phyloP scores from a whole-genome alignment of 1,284 basidiomycete genomes.

The Bondarzewia mesenterica region DNA sequence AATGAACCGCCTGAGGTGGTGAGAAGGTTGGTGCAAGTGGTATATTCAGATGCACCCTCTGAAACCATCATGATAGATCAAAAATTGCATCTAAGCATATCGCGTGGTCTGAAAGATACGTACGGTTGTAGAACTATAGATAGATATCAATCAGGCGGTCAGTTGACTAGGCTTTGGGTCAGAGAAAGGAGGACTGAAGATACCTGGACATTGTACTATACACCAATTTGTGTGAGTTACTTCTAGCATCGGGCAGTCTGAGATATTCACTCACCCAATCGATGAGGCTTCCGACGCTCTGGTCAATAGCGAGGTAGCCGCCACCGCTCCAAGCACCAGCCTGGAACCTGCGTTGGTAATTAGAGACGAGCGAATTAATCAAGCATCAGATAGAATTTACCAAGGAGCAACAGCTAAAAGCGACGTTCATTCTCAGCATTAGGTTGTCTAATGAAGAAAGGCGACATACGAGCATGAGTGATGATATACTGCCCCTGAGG shows the following conservation, averaged over 20 bases:
- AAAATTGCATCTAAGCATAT: slow-evolving; percentile 2
- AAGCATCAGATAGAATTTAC: slow-evolving; percentile 14
- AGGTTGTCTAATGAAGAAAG: neutral
- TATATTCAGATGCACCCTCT: slow-evolving; percentile 53
- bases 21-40: slow-evolving; percentile 46
- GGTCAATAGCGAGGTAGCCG: slow-evolving; percentile 50
- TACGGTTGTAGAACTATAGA: slow-evolving; percentile 58
- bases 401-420: slow-evolving; percentile 41
- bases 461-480: slow-evolving; percentile 28
- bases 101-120: slow-evolving; percentile 11
- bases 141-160: neutral
- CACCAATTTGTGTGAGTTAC: neutral
- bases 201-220: slow-evolving; percentile 40
- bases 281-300: slow-evolving; percentile 40
- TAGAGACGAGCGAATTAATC: neutral
- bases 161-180: neutral
- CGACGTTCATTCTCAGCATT: neutral
- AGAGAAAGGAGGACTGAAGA: neutral
- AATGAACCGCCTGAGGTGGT: slow-evolving; percentile 41
- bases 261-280: slow-evolving; percentile 24
- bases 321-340: slow-evolving; percentile 42
- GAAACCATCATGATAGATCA: neutral
- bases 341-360: slow-evolving; percentile 35
- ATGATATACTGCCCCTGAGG: slow-evolving; percentile 27
- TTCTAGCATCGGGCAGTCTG: neutral